phyloP scores from a whole-genome alignment of 1,284 basidiomycete genomes.

The Apiotrichum gamsii region DNA sequence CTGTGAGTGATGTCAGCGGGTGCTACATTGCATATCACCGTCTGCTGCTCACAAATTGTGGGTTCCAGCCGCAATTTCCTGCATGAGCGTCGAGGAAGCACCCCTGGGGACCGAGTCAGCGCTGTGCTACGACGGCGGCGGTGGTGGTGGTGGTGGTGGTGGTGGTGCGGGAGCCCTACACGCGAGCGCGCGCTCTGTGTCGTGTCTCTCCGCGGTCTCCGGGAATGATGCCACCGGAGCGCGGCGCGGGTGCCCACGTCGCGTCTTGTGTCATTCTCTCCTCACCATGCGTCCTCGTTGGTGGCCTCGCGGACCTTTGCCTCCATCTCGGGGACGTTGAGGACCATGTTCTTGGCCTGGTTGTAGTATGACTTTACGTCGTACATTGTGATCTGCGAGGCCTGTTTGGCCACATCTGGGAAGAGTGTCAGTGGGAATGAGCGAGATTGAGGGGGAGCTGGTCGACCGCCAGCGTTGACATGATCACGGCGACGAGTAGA shows the following conservation, averaged over 20 bases:
- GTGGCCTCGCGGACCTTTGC: slow-evolving; percentile 95
- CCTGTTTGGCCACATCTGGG: slow-evolving; percentile 46
- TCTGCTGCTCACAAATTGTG: slow-evolving; percentile 39
- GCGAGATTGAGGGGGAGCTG: not conserved
- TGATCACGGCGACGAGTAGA: not conserved
- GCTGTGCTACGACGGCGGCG: not conserved
- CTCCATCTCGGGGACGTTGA: slow-evolving; percentile 86
- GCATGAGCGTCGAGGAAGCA: slow-evolving; percentile 95
- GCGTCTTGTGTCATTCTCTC: no score
- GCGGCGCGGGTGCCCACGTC: no score
- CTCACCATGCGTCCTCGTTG: slow-evolving; percentile 94
- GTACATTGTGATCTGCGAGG: slow-evolving; percentile 57
- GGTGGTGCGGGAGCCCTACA: no score
- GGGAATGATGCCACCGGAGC: no score
- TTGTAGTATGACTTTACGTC: slow-evolving; percentile 91
- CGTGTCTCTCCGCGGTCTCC: no score
- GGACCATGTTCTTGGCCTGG: slow-evolving; percentile 65
- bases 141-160: no score
- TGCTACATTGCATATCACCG: not conserved
- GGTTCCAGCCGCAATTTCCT: slow-evolving; percentile 70
- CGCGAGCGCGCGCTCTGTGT: no score
- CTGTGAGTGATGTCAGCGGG: slow-evolving; percentile 48
- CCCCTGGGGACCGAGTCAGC: slow-evolving; percentile 61
- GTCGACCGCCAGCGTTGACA: not conserved
- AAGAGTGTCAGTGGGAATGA: not conserved